Percentiles rank a stretch among this genome's conserved stretches.
Conservation (phyloP, 2,329 filamentous ascomycete species). For the Helminthosporium solani region DNA sequence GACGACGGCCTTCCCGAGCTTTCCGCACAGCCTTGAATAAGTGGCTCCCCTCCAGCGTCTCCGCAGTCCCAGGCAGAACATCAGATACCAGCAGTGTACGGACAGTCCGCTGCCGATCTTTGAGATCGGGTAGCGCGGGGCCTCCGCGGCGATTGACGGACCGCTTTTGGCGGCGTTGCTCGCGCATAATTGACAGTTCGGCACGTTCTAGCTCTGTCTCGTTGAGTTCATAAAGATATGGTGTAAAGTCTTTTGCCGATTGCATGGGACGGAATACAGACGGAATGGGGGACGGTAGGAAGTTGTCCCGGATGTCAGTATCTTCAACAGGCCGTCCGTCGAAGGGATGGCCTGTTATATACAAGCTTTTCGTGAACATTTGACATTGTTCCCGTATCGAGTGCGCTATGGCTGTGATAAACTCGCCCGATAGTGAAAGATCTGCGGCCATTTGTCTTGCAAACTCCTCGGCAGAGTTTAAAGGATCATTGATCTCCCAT, state of each 20-base stretch:
- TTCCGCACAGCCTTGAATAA: conserved; percentile 68
- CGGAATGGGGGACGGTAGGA: conserved; percentile 79
- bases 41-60: conserved; percentile 77
- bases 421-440: conserved; percentile 88
- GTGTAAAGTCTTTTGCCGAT: conserved; percentile 89
- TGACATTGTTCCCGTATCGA: conserved; percentile 96
- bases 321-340: conserved; percentile 93
- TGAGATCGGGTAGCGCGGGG: conserved; percentile 90
- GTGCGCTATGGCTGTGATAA: conserved; percentile 95
- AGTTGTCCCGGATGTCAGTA: conserved; percentile 79
- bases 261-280: conserved; percentile 87
- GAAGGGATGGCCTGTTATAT: conserved; percentile 90
- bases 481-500: conserved; percentile 96
- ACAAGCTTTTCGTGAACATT: conserved; percentile 89
- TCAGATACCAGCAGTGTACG: conserved; percentile 90
- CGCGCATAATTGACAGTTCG: conserved; percentile 88
- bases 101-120: conserved; percentile 90
- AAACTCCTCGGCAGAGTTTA: conserved; percentile 94
- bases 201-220: conserved; percentile 87
- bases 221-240: conserved; percentile 90
- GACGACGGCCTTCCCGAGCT: conserved; percentile 55
- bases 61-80: conserved; percentile 83
- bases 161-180: conserved; percentile 91
- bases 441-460: conserved; percentile 86
- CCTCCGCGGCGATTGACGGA: conserved; percentile 92